These are phyloP conservation scores for Fusarium multiceps DNA, from an alignment of 2,329 filamentous ascomycete genomes.

Conservation along the genomic window DNA sequence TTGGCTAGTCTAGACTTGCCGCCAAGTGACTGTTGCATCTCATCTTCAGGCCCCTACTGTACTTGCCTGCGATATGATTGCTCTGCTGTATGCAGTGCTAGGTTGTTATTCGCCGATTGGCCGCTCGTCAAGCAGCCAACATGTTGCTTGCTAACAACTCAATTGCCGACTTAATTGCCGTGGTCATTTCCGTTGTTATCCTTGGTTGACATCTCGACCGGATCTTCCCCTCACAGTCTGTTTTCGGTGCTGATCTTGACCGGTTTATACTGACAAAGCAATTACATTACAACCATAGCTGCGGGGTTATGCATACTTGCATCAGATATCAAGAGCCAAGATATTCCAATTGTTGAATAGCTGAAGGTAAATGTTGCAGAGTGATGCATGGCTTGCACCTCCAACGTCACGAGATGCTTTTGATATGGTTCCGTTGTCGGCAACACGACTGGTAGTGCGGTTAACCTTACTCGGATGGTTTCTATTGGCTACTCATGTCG, in stretches of 20 bases:
- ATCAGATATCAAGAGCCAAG: neutral
- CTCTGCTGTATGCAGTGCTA: neutral
- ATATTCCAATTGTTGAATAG: neutral
- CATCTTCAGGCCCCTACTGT: neutral
- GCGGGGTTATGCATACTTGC: neutral
- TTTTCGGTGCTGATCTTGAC: neutral
- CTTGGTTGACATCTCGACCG: neutral
- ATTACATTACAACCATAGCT: neutral
- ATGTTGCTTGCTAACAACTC: neutral
- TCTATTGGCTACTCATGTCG: neutral
- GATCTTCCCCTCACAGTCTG: neutral
- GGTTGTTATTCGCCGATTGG: neutral
- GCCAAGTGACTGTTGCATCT: neutral
- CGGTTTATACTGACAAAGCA: neutral
- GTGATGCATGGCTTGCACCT: no score
- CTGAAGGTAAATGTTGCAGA: neutral
- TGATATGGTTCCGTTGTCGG: neutral
- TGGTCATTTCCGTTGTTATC: neutral
- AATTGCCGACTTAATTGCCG: slow-evolving; percentile 18
- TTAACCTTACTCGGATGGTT: no score
- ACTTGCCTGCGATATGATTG: neutral
- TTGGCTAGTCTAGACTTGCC: neutral
- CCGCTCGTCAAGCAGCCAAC: neutral
- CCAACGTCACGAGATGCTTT: neutral
- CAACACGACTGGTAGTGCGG: neutral